Base-by-base conservation (phyloP, 2,329 filamentous ascomycete species). In the Pyrenophora tritici-repentis region DNA sequence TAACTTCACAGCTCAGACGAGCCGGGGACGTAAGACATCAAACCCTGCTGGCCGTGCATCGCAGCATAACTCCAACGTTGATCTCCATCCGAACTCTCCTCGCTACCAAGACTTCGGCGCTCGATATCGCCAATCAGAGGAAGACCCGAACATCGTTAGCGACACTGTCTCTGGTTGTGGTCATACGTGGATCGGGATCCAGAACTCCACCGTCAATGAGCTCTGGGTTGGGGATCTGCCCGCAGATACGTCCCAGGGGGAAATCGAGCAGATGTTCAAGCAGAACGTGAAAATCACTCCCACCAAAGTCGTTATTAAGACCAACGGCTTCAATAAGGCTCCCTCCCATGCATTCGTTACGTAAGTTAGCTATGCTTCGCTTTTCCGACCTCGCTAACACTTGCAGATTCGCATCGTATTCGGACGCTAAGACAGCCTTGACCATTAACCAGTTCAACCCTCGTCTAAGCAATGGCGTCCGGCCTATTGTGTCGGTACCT, bases 141-240 rank as follows among this genome's bases (percentile, higher is more conserved):
- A 61, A 8, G 62, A 71, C 43, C 49, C 42, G 3, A 45, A 20
- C 1, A 59, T 67, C 8, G 61, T 50, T 26, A 43, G 58, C 7
- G 63, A 73, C 32, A 26, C 26, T 8, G 38, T 56, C 7, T 42
- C 36, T 42, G 68, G 68, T 5, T 73, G 70, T 22, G 38, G 55
- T 36, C 41, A 63, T 14, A 44, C 53, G 5, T 72, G 63, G 61
- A 73, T 73, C 33, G 70, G 67, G 2, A 65, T 65, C 5, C 50
- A 60, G 5, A 71, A 70, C 36, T 33, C 56, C 12, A 56, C 41
- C 8, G 68, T 73, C 13, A 63, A 40, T 4, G 58, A 65, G 24
- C 60, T 73, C 6, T 67, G 59, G 42, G 54, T 73, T 10, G 53
- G 51, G 17, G 59, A 64, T 14, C 24, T 73, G 7, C 65, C 64